Evolutionary conservation across 2,329 filamentous ascomycete genomes (phyloP).

Genomic region (Curvularia lunata): DNA sequence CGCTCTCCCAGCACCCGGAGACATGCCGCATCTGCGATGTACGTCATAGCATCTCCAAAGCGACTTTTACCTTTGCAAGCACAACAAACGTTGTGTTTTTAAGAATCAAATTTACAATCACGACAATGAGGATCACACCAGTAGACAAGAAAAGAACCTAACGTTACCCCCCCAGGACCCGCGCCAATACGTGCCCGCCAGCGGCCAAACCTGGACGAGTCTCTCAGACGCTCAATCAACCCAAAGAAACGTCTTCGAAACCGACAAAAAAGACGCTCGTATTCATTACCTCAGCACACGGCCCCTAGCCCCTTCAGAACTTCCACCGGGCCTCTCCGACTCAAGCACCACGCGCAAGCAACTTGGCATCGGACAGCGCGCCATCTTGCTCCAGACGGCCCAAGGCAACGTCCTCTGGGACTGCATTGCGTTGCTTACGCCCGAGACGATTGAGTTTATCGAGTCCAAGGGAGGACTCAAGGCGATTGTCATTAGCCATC

Average conservation of each 20-base stretch:
- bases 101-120: no score
- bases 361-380: constrained; percentile 77
- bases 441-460: constrained; percentile 66
- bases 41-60: constrained; percentile 34
- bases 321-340: constrained; percentile 45
- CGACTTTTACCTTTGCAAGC: not conserved
- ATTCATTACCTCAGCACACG: constrained; percentile 56
- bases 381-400: constrained; percentile 70
- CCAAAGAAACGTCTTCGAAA: constrained; percentile 63
- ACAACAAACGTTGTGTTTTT: no score
- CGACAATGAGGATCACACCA: no score
- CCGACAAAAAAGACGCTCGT: constrained; percentile 53
- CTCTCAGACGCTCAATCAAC: constrained; percentile 54
- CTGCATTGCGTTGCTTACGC: constrained; percentile 72
- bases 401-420: constrained; percentile 81
- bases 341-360: constrained; percentile 49
- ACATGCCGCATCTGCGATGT: constrained; percentile 77
- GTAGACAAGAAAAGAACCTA: constrained; percentile 5
- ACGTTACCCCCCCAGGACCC: constrained; percentile 54
- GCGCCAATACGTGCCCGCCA: constrained; percentile 70
- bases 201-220: constrained; percentile 70
- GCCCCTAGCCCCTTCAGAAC: constrained; percentile 27
- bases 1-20: constrained; percentile 56
- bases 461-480: constrained; percentile 67
- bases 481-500: constrained; percentile 78